Evolutionary conservation across 148 eudicot genomes (phyloP).

Genomic region (Heliamphora exappendiculata): DNA sequence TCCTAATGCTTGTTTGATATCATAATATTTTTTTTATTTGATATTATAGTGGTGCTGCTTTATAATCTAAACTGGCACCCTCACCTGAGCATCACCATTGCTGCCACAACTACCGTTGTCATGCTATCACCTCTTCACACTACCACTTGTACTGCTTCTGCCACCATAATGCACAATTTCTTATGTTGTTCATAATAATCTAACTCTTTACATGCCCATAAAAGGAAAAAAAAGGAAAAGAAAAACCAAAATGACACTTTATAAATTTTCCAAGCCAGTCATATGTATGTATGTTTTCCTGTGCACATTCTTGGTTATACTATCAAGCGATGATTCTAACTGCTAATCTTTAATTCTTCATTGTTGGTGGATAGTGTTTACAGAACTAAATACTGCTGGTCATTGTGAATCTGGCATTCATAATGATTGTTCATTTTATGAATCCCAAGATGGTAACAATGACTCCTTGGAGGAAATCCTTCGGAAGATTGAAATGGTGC

Average conservation of each 20-base stretch:
- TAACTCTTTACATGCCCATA: neutral
- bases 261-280: neutral
- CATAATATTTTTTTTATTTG: neutral
- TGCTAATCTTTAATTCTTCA: neutral
- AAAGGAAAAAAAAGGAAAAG: neutral
- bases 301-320: neutral
- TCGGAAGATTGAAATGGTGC: constrained; percentile 51
- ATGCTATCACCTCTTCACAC: neutral
- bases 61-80: neutral
- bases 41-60: neutral
- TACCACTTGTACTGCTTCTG: neutral
- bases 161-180: constrained; percentile 2
- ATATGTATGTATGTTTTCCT: neutral
- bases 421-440: constrained; percentile 34
- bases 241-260: neutral
- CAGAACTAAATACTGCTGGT: constrained; percentile 34
- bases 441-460: constrained; percentile 25
- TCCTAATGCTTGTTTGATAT: neutral
- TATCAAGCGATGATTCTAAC: neutral
- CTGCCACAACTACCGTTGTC: neutral
- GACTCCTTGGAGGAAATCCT: constrained; percentile 51
- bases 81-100: neutral
- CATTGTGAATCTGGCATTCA: constrained; percentile 39
- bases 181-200: neutral
- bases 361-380: constrained; percentile 6